Percentiles rank a stretch among this genome's conserved stretches.
These are phyloP conservation scores for Colletotrichum noveboracense DNA, from an alignment of 2,329 filamentous ascomycete genomes.

Conservation along the genomic window DNA sequence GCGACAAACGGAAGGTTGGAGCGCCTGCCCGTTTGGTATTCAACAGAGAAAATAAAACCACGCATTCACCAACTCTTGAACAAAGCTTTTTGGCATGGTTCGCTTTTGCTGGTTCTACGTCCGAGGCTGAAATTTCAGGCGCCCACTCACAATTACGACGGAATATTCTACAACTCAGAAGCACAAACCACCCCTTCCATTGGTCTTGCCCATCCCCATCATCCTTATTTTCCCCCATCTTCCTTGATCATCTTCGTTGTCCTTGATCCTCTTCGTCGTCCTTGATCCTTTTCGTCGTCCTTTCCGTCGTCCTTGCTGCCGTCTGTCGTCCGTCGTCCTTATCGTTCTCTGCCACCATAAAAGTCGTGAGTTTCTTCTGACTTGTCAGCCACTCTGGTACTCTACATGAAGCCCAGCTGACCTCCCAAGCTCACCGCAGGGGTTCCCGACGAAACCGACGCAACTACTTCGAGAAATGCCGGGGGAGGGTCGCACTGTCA, in stretches of 20 bases:
- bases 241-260: not conserved
- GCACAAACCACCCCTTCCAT: too few species aligned
- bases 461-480: too few species aligned
- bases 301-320: not conserved
- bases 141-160: not conserved
- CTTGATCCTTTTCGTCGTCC: not conserved
- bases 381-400: too few species aligned
- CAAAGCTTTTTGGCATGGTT: rapidly evolving
- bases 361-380: not conserved
- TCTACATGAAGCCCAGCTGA: too few species aligned
- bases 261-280: not conserved
- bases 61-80: not conserved
- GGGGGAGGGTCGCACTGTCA: too few species aligned
- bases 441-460: too few species aligned
- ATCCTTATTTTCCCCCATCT: not conserved
- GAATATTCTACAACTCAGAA: not conserved
- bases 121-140: not conserved
- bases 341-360: not conserved
- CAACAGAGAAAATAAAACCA: too few species aligned
- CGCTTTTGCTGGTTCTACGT: not conserved
- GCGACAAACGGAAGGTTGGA: not conserved
- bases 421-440: too few species aligned
- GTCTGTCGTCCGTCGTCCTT: not conserved
- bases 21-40: not conserved
- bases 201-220: not conserved